These are phyloP conservation scores for Guyanaporus albipodus DNA, from an alignment of 768 basidiomycete genomes.

Conservation along the genomic window DNA sequence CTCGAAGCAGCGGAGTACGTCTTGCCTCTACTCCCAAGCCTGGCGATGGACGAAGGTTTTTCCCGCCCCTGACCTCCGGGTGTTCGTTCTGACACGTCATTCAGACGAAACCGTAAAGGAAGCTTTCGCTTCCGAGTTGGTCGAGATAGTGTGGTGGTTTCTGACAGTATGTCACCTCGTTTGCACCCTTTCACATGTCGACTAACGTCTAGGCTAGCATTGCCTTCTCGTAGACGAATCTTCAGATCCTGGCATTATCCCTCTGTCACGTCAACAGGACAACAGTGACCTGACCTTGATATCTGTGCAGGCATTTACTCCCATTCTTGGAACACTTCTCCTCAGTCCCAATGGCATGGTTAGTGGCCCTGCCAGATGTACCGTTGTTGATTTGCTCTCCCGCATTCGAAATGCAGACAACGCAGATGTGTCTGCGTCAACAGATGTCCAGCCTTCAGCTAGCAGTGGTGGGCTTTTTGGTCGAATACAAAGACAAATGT, in stretches of 20 bases:
- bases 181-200: neutral
- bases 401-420: slow-evolving; percentile 64
- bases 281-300: slow-evolving; percentile 41
- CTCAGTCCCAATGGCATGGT: slow-evolving; percentile 75
- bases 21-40: slow-evolving; percentile 77
- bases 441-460: slow-evolving; percentile 31
- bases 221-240: slow-evolving; percentile 61
- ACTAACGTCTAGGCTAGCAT: slow-evolving; percentile 38
- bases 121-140: slow-evolving; percentile 76
- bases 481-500: slow-evolving; percentile 51
- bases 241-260: slow-evolving; percentile 12
- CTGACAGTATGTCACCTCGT: slow-evolving; percentile 48
- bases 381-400: slow-evolving; percentile 74
- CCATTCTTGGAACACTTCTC: slow-evolving; percentile 83
- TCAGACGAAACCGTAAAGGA: slow-evolving; percentile 86
- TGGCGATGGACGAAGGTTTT: slow-evolving; percentile 83
- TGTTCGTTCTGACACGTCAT: slow-evolving; percentile 9
- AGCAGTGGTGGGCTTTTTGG: slow-evolving; percentile 46
- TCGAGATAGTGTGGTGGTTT: slow-evolving; percentile 91
- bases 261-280: slow-evolving; percentile 12
- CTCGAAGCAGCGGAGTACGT: slow-evolving; percentile 92
- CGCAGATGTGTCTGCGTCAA: slow-evolving; percentile 32
- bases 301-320: slow-evolving; percentile 84
- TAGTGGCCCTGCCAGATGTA: slow-evolving; percentile 65
- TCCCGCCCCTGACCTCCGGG: neutral